Evolutionary conservation across 1,284 basidiomycete species (phyloP).

Genomic region (Cryptococcus sp.): DNA sequence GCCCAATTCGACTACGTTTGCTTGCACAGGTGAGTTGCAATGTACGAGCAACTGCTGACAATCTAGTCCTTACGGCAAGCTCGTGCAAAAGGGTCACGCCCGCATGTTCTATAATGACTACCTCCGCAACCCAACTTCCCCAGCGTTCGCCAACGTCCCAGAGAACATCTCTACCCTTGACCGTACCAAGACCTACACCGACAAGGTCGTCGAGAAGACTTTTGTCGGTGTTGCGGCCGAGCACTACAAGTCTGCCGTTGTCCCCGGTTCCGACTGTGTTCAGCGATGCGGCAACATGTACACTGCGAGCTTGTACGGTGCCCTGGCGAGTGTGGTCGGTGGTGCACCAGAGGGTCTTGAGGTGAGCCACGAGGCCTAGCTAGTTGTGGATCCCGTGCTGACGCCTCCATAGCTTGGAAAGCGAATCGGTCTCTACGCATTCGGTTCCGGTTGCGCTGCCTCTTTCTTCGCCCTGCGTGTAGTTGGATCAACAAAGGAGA

Average conservation of each 20-base stretch:
- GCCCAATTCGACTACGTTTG: conserved; percentile 84
- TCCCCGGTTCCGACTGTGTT: conserved; percentile 77
- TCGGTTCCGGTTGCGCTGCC: conserved; percentile 88
- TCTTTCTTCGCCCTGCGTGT: conserved; percentile 86
- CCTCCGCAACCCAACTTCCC: conserved; percentile 70
- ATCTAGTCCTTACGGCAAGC: conserved; percentile 84
- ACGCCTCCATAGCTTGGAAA: conserved; percentile 60
- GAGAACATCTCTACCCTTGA: conserved; percentile 68
- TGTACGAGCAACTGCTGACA: conserved; percentile 1
- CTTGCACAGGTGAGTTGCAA: conserved; percentile 67
- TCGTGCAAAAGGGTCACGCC: conserved; percentile 96
- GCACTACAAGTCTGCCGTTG: conserved; percentile 70
- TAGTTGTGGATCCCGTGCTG: background rate
- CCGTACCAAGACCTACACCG: conserved; percentile 73
- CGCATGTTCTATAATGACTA: conserved; percentile 81
- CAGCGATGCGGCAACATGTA: conserved; percentile 97
- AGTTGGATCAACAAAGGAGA: conserved; percentile 79
- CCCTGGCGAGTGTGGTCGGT: conserved; percentile 79
- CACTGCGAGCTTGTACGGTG: conserved; percentile 94
- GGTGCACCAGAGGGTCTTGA: conserved; percentile 67
- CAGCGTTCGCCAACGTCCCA: conserved; percentile 74
- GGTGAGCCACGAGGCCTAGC: conserved; percentile 18
- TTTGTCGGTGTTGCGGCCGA: conserved; percentile 75
- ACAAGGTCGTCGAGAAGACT: conserved; percentile 95
- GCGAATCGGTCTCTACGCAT: conserved; percentile 88